Evolutionary conservation across 1,284 basidiomycete species (phyloP), one percentile per base, ranked within the genome.

Genomic region (Moesziomyces sp.): DNA sequence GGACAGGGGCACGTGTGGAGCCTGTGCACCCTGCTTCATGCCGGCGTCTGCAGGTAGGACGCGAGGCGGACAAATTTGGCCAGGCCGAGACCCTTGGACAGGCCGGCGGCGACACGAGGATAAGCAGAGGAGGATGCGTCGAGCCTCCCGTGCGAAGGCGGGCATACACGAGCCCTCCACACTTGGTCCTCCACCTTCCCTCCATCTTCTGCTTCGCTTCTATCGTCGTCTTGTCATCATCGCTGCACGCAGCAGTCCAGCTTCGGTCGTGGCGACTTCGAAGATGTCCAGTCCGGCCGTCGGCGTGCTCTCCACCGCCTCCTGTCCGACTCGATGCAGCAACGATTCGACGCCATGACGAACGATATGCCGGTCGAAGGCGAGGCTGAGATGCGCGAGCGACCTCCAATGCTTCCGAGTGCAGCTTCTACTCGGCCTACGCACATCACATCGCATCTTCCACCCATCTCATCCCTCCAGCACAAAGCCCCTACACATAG

Each of bases 381-480:
- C 13, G n/a, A 30, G 7, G 30, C 35, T 3, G 35, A 30, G 26
- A 23, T n/a, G 13, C n/a, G 45, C 16, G 48, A 62, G n/a, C 45
- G 46, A 18, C 50, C 64, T 7, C 23, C 53, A 8, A n/a, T 67
- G 49, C 46, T 67, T 7, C 64, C 58, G 5, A 50, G 47, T 24
- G 58, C 58, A 18, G 49, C 64, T 2, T 56, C 58, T 8, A n/a
- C 57, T 3, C 54, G 28, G 24, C 64, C 64, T 0, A 66, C 64
- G 14, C 52, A 51, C 19, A 30, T 67, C 35, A 57, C 64, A 10
- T 67, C 64, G 10, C 64, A 50, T 30, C 50, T 67, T 2, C 64
- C 64, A 10, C 58, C 58, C 1, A 40, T 57, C 28, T 49, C 48
- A 40, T 60, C 64, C 34, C 24, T 59, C 23, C 52, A 58, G 44